A percentile compares a stretch with the other conserved stretches of the same genome.
phyloP scores from a whole-genome alignment of 179 eudicot species.

The Beta lomatogona region DNA sequence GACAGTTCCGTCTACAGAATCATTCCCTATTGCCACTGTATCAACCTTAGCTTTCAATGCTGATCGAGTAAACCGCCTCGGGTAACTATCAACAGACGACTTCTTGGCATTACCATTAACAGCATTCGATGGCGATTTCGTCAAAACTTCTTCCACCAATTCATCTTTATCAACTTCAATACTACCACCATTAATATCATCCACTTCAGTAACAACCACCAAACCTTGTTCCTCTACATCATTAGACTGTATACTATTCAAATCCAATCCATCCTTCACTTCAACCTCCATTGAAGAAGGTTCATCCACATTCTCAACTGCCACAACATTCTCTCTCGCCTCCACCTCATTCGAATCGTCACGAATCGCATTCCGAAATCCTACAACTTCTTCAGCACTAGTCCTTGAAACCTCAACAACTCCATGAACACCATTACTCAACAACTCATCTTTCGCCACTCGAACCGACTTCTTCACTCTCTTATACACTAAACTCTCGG shows the following conservation, averaged over 20 bases:
- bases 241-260: too few species aligned
- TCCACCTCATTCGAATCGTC: neutral
- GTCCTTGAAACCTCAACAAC: neutral
- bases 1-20: neutral
- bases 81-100: constrained; percentile 10
- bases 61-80: constrained; percentile 37
- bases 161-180: constrained; percentile 5
- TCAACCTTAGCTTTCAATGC: constrained; percentile 31
- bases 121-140: neutral
- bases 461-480: constrained; percentile 24
- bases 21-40: neutral
- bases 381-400: neutral
- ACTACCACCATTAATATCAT: constrained; percentile 7
- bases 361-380: neutral
- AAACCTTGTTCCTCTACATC: too few species aligned
- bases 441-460: neutral
- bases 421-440: constrained; percentile 1
- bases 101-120: constrained; percentile 22
- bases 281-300: neutral
- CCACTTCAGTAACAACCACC: neutral
- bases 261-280: neutral
- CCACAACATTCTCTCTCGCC: constrained; percentile 13
- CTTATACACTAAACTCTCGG: constrained; percentile 34
- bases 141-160: neutral
- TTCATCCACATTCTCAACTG: neutral